Conservation (phyloP, 2,329 filamentous ascomycete genomes). For the Cercospora zeae-maydis region DNA sequence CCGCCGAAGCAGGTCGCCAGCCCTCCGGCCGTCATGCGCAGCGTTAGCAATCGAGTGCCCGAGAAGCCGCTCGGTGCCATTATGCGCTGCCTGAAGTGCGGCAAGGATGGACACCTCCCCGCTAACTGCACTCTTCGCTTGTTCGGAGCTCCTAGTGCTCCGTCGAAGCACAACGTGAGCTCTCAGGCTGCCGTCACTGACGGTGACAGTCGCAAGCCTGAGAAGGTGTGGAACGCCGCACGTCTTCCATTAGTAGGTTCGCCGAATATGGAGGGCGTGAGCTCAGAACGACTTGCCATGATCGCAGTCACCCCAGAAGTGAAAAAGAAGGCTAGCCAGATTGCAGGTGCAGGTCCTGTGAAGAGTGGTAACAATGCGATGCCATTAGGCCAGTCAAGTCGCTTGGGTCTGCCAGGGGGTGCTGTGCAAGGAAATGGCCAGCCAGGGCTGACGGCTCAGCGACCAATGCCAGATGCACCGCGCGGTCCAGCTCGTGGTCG, state of each 20-base stretch:
- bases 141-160: background rate
- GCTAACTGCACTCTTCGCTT: background rate
- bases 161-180: background rate
- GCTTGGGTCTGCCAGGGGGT: background rate
- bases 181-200: background rate
- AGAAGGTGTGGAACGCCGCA: background rate
- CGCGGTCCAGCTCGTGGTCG: background rate
- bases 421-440: background rate
- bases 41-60: background rate
- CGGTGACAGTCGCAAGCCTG: background rate
- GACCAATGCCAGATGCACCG: background rate
- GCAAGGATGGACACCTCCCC: background rate
- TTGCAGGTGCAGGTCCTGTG: background rate
- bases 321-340: background rate
- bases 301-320: constrained; percentile 2
- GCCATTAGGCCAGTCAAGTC: background rate
- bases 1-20: background rate
- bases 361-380: background rate
- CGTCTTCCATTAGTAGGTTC: background rate
- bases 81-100: background rate
- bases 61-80: background rate
- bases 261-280: constrained; percentile 7
- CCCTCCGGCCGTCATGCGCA: background rate
- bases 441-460: background rate
- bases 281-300: constrained; percentile 8